Percentiles rank a stretch among this genome's conserved stretches.
phyloP scores from a whole-genome alignment of 129 eudicot genomes.

The sunflower (Helianthus annuus) region HanXRQr2.0-SUNRISE NC_035447.2:32660161-32660660 shows the following conservation, averaged over 20 bases:
- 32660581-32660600: no score
- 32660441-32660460: constrained; percentile 35
- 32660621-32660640: no score
- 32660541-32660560: background rate
- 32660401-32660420: constrained; percentile 30
- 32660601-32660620: no score
- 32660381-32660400: constrained; percentile 41
- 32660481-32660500: constrained; percentile 30
- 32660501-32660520: constrained; percentile 4
- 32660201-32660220: constrained; percentile 22
- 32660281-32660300: constrained; percentile 24
- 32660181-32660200: constrained; percentile 13
- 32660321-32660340: constrained; percentile 30
- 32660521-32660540: background rate
- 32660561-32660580: no score
- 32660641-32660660: background rate
- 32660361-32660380: constrained; percentile 56
- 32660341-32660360: constrained; percentile 40
- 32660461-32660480: constrained; percentile 49
- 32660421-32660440: constrained; percentile 17
- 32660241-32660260: background rate
- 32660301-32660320: constrained; percentile 35
- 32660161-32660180: constrained; percentile 40
- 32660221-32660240: constrained; percentile 15
- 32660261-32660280: constrained; percentile 33